Conservation (phyloP, 2,329 filamentous ascomycete species). For the Pestalotiopsis sp. region DNA sequence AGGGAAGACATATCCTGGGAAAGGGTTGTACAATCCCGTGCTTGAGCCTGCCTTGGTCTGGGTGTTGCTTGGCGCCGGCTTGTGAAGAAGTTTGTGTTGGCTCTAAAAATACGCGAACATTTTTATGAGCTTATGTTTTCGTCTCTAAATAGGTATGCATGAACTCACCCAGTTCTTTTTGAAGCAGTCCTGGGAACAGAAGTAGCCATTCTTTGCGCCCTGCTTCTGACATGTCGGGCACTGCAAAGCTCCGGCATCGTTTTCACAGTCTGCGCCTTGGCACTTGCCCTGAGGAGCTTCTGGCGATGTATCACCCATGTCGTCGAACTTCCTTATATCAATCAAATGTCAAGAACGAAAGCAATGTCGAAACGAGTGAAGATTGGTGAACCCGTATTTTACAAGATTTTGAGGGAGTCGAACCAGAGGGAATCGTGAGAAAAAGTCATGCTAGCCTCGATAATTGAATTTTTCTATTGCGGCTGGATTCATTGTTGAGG, state of each 20-base stretch:
- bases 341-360: not conserved
- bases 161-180: conserved; percentile 67
- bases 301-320: not conserved
- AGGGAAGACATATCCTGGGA: conserved; percentile 67
- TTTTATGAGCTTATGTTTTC: not conserved
- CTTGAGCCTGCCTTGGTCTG: conserved; percentile 56
- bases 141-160: not conserved
- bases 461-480: not conserved
- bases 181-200: conserved; percentile 82
- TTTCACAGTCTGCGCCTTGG: conserved; percentile 66
- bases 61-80: conserved; percentile 34
- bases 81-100: conserved; percentile 72
- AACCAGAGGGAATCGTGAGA: not conserved
- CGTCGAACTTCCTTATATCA: not conserved
- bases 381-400: not conserved
- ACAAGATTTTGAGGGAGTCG: not conserved
- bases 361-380: not conserved
- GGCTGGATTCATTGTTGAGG: not conserved
- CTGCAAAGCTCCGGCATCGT: conserved; percentile 68
- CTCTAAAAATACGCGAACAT: conserved; percentile 17
- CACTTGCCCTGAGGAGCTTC: conserved; percentile 46
- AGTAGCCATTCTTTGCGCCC: conserved; percentile 68
- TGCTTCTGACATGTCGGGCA: conserved; percentile 77
- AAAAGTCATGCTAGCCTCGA: not conserved
- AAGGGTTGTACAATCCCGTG: conserved; percentile 72